Evolutionary conservation across 164 flowering plant genomes (phyloP).

Genomic region (Nymphaea thermarum): DNA sequence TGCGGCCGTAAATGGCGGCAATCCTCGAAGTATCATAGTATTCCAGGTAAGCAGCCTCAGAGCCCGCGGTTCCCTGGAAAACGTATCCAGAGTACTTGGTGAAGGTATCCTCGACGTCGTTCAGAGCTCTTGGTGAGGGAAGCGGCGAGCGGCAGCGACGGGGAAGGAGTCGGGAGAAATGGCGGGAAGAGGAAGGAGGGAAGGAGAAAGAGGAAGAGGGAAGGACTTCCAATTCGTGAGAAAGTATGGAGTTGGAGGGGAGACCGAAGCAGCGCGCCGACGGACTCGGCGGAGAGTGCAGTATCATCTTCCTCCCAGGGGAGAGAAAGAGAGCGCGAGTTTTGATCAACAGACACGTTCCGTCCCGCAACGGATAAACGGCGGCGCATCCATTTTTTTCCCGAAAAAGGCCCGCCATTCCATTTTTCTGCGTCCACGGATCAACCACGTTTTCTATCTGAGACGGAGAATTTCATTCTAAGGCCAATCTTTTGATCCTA

Average conservation of each 20-base stretch:
- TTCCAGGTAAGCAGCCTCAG: constrained; percentile 41
- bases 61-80: constrained; percentile 31
- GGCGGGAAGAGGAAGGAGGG: constrained; percentile 8
- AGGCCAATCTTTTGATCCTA: too few species aligned
- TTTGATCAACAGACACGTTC: too few species aligned
- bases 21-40: constrained; percentile 46
- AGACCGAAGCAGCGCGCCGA: too few species aligned
- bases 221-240: background rate
- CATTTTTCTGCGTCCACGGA: too few species aligned
- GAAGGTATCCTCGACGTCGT: constrained; percentile 37
- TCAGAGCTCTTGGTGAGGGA: constrained; percentile 10
- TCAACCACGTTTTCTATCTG: too few species aligned
- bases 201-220: background rate
- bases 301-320: too few species aligned
- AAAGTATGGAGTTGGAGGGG: background rate
- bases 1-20: constrained; percentile 37
- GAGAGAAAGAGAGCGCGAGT: too few species aligned
- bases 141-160: constrained; percentile 4
- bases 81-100: constrained; percentile 79
- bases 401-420: too few species aligned
- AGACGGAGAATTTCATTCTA: too few species aligned
- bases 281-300: too few species aligned
- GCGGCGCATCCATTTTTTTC: too few species aligned
- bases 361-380: too few species aligned
- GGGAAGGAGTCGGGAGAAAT: constrained; percentile 8